Evolutionary conservation across 2,329 filamentous ascomycete species (phyloP), one percentile per base, ranked within the genome.

Genomic region (Pleoardoris graminearum): DNA sequence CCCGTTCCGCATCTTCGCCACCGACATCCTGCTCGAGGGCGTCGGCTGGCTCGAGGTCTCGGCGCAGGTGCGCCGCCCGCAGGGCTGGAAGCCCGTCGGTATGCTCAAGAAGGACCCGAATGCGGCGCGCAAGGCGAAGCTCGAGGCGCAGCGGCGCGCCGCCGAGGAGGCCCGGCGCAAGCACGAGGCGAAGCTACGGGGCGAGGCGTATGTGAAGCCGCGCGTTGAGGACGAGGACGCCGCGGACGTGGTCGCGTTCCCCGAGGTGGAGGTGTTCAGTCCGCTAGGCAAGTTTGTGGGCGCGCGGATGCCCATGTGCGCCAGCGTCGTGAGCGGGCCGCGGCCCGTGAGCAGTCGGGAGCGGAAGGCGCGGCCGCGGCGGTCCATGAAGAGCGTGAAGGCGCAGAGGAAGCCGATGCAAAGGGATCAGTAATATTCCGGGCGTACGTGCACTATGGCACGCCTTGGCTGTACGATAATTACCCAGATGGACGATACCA

Each of bases 31-130:
- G 12, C 85, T 99, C 44, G 93, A 97, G 71, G 91, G 94, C 1
- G 87, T 91, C 22, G 94, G 94, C 7, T 99, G 95, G 89, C 82
- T 99, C 2, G 94, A 99, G 74, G 73, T 99, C 35, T 86, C 86
- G 0, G 87, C 87, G 3, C 93, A 99, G 74, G 84, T 95, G 8
- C 84, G 93, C 1, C 67, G 65, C 0, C 65, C 65, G 1, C 60
- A 63, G 25, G 70, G 70, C 22, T 72, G 70, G 70, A 60, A 55
- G 10, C 54, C 68, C 0, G 42, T 55, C 0, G 68, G 66, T 85
- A 45, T 83, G 80, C 14, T 82, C 74, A 66, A 77, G 80, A 52
- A 73, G 80, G 49, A 74, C 43, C 57, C 64, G 41, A 70, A 65
- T 37, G 64, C 69, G 43, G 60, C 60, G 7, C 49, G 52, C 14